phyloP scores from a whole-genome alignment of 352 stramenopile species.

The Pythium diclinum region DNA sequence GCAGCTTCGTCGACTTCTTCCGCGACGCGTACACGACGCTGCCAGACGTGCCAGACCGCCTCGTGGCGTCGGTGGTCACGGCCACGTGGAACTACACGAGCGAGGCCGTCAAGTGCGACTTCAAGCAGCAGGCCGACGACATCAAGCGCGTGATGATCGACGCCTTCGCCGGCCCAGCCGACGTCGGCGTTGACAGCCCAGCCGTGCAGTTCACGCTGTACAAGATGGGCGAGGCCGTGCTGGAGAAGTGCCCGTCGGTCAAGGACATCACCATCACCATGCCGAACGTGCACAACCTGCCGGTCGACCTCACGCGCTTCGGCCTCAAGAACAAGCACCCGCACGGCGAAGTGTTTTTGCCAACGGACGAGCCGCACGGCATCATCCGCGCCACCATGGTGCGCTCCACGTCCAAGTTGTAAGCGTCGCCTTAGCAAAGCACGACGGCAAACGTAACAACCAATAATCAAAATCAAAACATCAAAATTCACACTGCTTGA shows the following conservation, averaged over 20 bases:
- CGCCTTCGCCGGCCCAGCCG: conserved; percentile 71
- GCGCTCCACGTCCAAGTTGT: conserved; percentile 54
- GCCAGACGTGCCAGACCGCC: conserved; percentile 67
- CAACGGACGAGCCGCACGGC: conserved; percentile 82
- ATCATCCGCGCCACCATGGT: conserved; percentile 86
- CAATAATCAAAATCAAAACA: background rate
- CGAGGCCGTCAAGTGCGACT: conserved; percentile 35
- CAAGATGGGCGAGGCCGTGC: conserved; percentile 82
- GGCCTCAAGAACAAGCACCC: conserved; percentile 85
- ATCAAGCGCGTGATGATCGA: conserved; percentile 74
- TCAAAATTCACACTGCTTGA: too few species aligned
- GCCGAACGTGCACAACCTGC: conserved; percentile 89
- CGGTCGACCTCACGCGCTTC: conserved; percentile 81
- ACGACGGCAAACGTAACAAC: background rate
- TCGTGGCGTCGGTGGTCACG: conserved; percentile 74
- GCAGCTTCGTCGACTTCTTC: conserved; percentile 85
- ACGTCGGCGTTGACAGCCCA: conserved; percentile 68
- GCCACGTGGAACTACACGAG: conserved; percentile 72
- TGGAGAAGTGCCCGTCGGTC: conserved; percentile 61
- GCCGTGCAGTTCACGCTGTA: conserved; percentile 85
- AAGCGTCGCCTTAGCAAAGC: background rate
- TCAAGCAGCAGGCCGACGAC: conserved; percentile 40
- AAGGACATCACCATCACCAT: conserved; percentile 77
- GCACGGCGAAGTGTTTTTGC: conserved; percentile 86
- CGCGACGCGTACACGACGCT: conserved; percentile 79